Percentiles rank a stretch among this genome's conserved stretches.
phyloP scores from a whole-genome alignment of 2,329 filamentous ascomycete species.

The Didymella glomerata region DNA sequence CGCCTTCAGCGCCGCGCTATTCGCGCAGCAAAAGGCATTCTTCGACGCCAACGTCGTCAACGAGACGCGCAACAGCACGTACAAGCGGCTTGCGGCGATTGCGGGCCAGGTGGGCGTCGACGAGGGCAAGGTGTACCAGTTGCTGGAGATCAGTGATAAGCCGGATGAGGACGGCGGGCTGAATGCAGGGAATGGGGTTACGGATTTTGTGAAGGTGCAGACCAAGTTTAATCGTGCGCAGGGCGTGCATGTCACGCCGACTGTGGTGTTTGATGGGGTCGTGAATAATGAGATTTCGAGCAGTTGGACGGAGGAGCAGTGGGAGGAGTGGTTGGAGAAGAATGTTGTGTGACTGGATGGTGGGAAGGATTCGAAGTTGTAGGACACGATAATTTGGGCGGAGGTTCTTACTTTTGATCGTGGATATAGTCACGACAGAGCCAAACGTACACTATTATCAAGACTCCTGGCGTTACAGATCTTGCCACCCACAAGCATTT shows the following conservation, averaged over 20 bases:
- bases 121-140: conserved; percentile 71
- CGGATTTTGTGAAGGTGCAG: conserved; percentile 82
- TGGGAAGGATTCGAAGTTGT: conserved; percentile 5
- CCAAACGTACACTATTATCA: too few relatives aligned
- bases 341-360: conserved; percentile 62
- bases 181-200: conserved; percentile 84
- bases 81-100: conserved; percentile 78
- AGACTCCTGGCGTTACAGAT: too few relatives aligned
- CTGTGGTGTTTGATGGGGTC: conserved; percentile 86
- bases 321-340: conserved; percentile 75
- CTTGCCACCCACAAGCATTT: too few relatives aligned
- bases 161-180: conserved; percentile 71
- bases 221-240: conserved; percentile 81
- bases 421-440: too few relatives aligned
- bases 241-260: conserved; percentile 90
- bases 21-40: conserved; percentile 74
- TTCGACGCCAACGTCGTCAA: conserved; percentile 87
- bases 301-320: conserved; percentile 65
- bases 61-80: conserved; percentile 85
- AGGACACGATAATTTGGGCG: not conserved
- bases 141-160: conserved; percentile 75
- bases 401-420: too few relatives aligned
- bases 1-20: conserved; percentile 76
- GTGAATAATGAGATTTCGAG: conserved; percentile 81
- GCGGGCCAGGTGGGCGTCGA: conserved; percentile 74